A percentile compares a stretch with the other conserved stretches of the same genome.
These are phyloP conservation scores for Erigeron philadelphicus DNA, from an alignment of 140 eudicot species.

Conservation along the genomic window DNA sequence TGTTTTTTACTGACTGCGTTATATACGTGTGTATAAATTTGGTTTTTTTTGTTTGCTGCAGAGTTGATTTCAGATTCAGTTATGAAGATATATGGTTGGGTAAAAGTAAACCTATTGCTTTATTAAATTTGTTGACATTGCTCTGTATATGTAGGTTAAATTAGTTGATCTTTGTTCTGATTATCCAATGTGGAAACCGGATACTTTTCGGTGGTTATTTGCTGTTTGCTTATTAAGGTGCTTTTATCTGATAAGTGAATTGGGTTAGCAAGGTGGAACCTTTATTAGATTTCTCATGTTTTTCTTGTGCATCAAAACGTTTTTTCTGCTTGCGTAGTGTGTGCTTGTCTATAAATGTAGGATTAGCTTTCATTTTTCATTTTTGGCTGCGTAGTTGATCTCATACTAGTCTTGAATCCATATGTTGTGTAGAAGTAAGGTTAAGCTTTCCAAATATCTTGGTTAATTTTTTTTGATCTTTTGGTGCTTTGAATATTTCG, in stretches of 20 bases:
- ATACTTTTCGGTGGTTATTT: neutral
- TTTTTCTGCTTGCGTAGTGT: neutral
- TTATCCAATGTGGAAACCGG: neutral
- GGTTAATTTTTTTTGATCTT: neutral
- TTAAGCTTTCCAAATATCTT: neutral
- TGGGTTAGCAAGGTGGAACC: slow-evolving; percentile 7
- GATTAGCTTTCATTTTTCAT: neutral
- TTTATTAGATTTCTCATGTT: neutral
- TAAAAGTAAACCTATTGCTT: too few relatives aligned
- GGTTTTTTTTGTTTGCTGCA: neutral
- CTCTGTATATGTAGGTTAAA: too few relatives aligned
- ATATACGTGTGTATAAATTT: neutral
- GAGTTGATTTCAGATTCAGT: neutral
- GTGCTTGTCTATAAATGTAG: neutral
- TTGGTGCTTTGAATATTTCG: neutral
- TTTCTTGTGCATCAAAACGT: neutral
- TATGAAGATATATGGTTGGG: too few relatives aligned
- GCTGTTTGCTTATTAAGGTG: slow-evolving; percentile 3
- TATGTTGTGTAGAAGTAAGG: neutral
- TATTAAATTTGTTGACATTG: too few relatives aligned
- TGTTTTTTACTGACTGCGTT: too few relatives aligned
- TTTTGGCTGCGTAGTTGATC: neutral
- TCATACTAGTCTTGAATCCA: neutral
- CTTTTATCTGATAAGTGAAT: slow-evolving; percentile 4
- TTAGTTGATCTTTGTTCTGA: neutral